phyloP scores from a whole-genome alignment of 495 filamentous ascomycete species.

The Penicillium malachiteum region DNA sequence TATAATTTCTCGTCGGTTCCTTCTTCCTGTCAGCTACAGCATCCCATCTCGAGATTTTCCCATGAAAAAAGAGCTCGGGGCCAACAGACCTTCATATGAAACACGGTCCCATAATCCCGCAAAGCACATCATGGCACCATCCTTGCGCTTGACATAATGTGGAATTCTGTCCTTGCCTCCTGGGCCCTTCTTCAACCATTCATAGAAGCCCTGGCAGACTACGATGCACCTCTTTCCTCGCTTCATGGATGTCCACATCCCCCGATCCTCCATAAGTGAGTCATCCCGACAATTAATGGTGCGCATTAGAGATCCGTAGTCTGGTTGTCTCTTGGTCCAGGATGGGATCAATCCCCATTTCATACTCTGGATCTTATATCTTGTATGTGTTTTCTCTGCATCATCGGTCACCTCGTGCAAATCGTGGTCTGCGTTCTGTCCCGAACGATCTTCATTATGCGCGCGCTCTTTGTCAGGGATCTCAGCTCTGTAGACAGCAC shows the following conservation, averaged over 20 bases:
- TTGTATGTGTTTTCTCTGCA: constrained; percentile 59
- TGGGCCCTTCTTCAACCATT: constrained; percentile 82
- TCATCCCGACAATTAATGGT: constrained; percentile 97
- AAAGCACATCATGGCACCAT: constrained; percentile 82
- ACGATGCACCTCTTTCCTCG: constrained; percentile 82
- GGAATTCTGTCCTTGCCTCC: constrained; percentile 77
- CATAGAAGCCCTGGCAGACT: constrained; percentile 88
- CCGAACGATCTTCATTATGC: constrained; percentile 9
- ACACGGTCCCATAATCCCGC: constrained; percentile 93
- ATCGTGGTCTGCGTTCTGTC: constrained; percentile 8
- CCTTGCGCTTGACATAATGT: constrained; percentile 76
- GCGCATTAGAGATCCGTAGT: constrained; percentile 72
- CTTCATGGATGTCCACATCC: constrained; percentile 94
- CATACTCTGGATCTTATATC: constrained; percentile 85
- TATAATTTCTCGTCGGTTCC: constrained; percentile 66
- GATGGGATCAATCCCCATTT: constrained; percentile 91
- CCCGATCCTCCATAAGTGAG: constrained; percentile 68
- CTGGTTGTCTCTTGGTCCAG: constrained; percentile 82
- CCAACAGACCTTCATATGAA: constrained; percentile 64
- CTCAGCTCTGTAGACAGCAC: constrained; percentile 83
- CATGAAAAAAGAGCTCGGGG: neutral
- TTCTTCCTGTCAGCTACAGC: constrained; percentile 9
- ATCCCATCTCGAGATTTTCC: neutral
- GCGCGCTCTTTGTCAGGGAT: constrained; percentile 46
- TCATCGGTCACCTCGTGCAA: neutral